Conservation (phyloP, 2,329 filamentous ascomycete species). For the Ceratocystis diversiconidia region DNA sequence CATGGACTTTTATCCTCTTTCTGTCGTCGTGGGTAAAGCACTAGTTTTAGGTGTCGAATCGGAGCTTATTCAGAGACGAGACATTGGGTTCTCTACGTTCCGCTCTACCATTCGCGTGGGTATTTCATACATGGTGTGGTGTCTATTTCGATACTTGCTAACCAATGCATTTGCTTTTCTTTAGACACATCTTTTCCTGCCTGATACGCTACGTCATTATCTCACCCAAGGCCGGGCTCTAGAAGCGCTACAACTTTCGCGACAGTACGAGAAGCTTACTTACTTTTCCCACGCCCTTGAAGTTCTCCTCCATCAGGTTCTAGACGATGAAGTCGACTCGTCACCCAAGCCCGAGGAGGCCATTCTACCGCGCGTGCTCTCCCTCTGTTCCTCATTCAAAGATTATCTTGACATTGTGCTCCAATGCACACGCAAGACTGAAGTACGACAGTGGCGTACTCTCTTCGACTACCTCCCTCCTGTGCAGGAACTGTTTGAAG, state of each 20-base stretch:
- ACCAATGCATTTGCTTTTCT: conserved; percentile 1
- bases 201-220: conserved; percentile 70
- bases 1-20: conserved; percentile 91
- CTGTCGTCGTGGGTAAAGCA: conserved; percentile 73
- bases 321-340: conserved; percentile 84
- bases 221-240: conserved; percentile 61
- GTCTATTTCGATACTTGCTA: background rate
- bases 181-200: conserved; percentile 83
- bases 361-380: conserved; percentile 48
- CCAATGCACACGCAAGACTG: conserved; percentile 93
- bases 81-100: conserved; percentile 81
- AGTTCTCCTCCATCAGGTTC: conserved; percentile 77
- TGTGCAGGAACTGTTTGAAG: conserved; percentile 82
- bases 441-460: conserved; percentile 87
- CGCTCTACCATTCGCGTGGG: conserved; percentile 75
- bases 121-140: conserved; percentile 16
- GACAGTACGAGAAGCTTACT: conserved; percentile 71
- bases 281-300: conserved; percentile 93
- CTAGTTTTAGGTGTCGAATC: conserved; percentile 83
- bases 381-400: conserved; percentile 55
- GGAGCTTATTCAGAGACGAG: conserved; percentile 81
- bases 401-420: conserved; percentile 91
- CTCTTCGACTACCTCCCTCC: conserved; percentile 84
- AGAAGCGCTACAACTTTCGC: conserved; percentile 66
- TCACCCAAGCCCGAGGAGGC: conserved; percentile 48